A percentile compares a stretch with the other conserved stretches of the same genome.
phyloP scores from a whole-genome alignment of 2,329 filamentous ascomycete species.

The Nigrospora oryzae region DNA sequence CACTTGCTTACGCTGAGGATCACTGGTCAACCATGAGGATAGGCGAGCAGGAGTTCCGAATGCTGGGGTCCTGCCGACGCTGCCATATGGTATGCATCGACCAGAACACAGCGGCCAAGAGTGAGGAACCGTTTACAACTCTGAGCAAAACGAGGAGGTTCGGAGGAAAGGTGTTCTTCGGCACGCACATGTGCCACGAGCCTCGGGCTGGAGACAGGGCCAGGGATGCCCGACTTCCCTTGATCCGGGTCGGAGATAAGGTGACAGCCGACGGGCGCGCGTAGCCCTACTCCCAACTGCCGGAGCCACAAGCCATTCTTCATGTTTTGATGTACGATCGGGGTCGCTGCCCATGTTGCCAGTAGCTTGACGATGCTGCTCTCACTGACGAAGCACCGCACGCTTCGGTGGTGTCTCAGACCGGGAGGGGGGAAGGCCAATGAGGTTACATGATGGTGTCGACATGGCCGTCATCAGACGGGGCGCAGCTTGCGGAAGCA shows the following conservation, averaged over 20 bases:
- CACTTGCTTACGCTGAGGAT: slow-evolving; percentile 69
- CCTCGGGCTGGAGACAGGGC: slow-evolving; percentile 11
- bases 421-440: no score
- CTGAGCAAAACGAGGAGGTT: slow-evolving; percentile 79
- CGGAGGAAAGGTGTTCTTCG: slow-evolving; percentile 82
- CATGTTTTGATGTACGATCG: no score
- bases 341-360: no score
- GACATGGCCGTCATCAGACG: no score
- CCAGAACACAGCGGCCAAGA: slow-evolving; percentile 68
- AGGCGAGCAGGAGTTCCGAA: slow-evolving; percentile 53
- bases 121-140: slow-evolving; percentile 81
- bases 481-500: no score
- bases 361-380: no score
- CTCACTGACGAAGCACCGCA: no score
- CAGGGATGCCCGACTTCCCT: slow-evolving; percentile 27
- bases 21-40: slow-evolving; percentile 63
- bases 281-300: no score
- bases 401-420: no score
- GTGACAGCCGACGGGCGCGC: slow-evolving; percentile 9
- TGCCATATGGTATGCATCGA: slow-evolving; percentile 97
- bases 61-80: slow-evolving; percentile 76
- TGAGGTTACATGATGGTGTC: no score
- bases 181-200: slow-evolving; percentile 62
- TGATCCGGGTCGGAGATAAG: slow-evolving; percentile 41
- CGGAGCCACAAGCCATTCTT: no score